phyloP scores from a whole-genome alignment of 2,329 filamentous ascomycete species.

The Cadophora sp. region DNA sequence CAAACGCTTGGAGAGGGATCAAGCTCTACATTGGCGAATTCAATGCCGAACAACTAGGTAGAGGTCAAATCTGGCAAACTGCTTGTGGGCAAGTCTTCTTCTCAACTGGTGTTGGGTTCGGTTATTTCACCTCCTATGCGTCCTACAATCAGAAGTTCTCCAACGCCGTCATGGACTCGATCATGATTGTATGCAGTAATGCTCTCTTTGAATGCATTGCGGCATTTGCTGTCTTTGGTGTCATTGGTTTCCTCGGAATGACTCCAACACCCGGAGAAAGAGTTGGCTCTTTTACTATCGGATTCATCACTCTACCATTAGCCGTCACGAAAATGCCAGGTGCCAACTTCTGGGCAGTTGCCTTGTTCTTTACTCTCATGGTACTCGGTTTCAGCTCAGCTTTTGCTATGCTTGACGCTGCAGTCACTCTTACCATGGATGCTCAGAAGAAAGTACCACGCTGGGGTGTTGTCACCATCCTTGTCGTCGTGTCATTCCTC shows the following conservation, averaged over 20 bases:
- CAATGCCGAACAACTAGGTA: conserved; percentile 6
- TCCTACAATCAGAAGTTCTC: conserved; percentile 17
- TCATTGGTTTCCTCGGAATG: conserved; percentile 18
- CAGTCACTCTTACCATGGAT: conserved; percentile 18
- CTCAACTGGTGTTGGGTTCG: conserved; percentile 12
- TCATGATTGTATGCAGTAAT: conserved; percentile 13
- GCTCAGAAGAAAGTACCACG: conserved; percentile 10
- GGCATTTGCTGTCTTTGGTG: conserved; percentile 16
- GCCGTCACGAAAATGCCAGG: conserved; percentile 18
- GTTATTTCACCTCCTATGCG: conserved; percentile 16
- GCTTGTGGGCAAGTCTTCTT: conserved; percentile 17
- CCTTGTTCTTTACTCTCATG: conserved; percentile 13
- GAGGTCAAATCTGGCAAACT: conserved; percentile 17
- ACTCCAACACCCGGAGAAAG: conserved; percentile 15
- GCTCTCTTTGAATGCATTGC: conserved; percentile 8
- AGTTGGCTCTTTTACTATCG: conserved; percentile 12
- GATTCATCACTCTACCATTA: conserved; percentile 10
- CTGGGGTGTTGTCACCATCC: conserved; percentile 8
- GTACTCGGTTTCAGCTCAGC: conserved; percentile 8
- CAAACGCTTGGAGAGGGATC: conserved; percentile 11
- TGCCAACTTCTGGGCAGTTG: conserved; percentile 17
- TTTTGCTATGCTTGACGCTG: conserved; percentile 13
- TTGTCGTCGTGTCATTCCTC: conserved; percentile 12
- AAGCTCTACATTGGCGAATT: conserved; percentile 11
- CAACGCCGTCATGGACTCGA: conserved; percentile 14